A percentile compares a stretch with the other conserved stretches of the same genome.
Evolutionary conservation across 2,329 filamentous ascomycete genomes (phyloP).

Genomic region (Penicillium decumbens): DNA sequence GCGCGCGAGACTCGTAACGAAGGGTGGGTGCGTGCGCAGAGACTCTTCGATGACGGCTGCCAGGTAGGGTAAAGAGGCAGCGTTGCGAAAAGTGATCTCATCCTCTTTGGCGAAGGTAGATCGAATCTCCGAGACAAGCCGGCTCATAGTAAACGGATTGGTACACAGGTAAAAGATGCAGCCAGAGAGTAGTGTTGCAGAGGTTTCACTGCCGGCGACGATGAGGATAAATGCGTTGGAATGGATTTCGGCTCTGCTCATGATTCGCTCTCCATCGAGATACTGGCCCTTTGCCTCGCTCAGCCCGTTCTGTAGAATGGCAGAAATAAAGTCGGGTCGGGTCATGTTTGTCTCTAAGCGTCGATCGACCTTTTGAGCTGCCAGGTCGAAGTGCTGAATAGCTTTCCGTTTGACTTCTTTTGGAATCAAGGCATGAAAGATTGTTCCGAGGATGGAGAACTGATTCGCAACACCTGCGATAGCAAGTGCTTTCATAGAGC

Average conservation of each 20-base stretch:
- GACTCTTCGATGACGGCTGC: slow-evolving; percentile 47
- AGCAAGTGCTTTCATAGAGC: slow-evolving; percentile 23
- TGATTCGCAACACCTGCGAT: slow-evolving; percentile 16
- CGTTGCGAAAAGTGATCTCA: slow-evolving; percentile 31
- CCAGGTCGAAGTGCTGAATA: slow-evolving; percentile 19
- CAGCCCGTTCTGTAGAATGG: slow-evolving; percentile 21
- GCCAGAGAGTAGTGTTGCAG: slow-evolving; percentile 40
- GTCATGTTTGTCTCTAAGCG: slow-evolving; percentile 16
- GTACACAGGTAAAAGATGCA: slow-evolving; percentile 30
- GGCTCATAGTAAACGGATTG: slow-evolving; percentile 14
- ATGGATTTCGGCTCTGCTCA: slow-evolving; percentile 24
- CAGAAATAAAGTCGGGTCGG: slow-evolving; percentile 26
- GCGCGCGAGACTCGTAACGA: slow-evolving; percentile 26
- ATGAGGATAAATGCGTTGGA: slow-evolving; percentile 30
- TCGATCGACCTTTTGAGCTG: slow-evolving; percentile 19
- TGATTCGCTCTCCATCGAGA: slow-evolving; percentile 13
- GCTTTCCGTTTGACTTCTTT: slow-evolving; percentile 11
- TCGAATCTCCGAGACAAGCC: slow-evolving; percentile 24
- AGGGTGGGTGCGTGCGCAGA: slow-evolving; percentile 45
- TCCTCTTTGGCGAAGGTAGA: slow-evolving; percentile 19
- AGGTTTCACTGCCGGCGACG: slow-evolving; percentile 39
- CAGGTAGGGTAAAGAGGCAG: slow-evolving; percentile 39
- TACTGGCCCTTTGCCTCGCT: slow-evolving; percentile 17
- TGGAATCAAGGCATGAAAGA: slow-evolving; percentile 13
- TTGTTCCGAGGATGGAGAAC: slow-evolving; percentile 11